Conservation (phyloP, 495 filamentous ascomycete species). For the Hamigera avellanea region DNA sequence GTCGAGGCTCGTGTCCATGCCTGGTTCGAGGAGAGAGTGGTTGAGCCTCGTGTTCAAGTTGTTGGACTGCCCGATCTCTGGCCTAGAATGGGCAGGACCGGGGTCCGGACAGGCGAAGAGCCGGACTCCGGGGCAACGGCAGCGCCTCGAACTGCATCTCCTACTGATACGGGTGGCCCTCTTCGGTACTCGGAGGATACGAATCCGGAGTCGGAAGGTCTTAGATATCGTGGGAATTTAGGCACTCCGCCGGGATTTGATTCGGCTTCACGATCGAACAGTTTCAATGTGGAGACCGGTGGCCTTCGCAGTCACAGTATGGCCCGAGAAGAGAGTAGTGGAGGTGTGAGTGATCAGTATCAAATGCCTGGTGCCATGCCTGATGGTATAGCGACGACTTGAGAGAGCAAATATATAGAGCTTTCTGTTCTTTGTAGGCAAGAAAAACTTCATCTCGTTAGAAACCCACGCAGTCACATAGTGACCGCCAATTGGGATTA, state of each 20-base stretch:
- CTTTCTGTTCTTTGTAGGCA: too few relatives aligned
- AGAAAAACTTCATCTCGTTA: neutral
- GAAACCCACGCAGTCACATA: too few relatives aligned
- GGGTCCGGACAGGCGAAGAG: constrained; percentile 33
- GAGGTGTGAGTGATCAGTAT: constrained; percentile 20
- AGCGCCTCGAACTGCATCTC: constrained; percentile 23
- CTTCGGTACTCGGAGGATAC: constrained; percentile 13
- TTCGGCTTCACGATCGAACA: constrained; percentile 23
- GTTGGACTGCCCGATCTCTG: constrained; percentile 88
- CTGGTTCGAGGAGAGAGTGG: constrained; percentile 95
- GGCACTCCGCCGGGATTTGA: constrained; percentile 22
- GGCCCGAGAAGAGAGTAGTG: constrained; percentile 21
- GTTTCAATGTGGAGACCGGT: constrained; percentile 27
- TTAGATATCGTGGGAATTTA: constrained; percentile 24
- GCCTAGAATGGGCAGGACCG: constrained; percentile 59
- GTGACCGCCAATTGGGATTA: too few relatives aligned
- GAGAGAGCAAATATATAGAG: neutral
- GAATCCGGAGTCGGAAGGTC: constrained; percentile 18
- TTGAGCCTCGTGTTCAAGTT: constrained; percentile 92
- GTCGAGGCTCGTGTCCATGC: constrained; percentile 83
- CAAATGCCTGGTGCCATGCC: constrained; percentile 24
- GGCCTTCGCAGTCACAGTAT: constrained; percentile 25
- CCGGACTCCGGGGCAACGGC: constrained; percentile 28
- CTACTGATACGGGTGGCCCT: constrained; percentile 14
- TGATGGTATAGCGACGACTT: constrained; percentile 6